Conservation (phyloP, 2,329 filamentous ascomycete genomes). For the Trichoderma sp. region DNA sequence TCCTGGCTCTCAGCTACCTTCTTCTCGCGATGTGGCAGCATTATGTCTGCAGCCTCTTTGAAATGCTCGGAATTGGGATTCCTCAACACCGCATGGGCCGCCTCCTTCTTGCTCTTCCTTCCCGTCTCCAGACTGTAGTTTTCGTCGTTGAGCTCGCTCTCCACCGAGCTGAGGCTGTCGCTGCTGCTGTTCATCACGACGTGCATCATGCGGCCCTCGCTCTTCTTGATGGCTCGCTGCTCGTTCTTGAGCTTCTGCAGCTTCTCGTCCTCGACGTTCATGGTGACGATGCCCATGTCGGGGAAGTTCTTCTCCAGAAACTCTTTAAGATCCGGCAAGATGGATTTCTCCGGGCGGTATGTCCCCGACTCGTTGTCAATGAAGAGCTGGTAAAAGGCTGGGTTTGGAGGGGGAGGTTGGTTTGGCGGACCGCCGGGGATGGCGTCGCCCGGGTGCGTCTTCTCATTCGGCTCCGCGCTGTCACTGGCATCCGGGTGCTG, state of each 20-base stretch:
- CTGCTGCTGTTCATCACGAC: slow-evolving; percentile 61
- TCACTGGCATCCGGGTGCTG: slow-evolving; percentile 49
- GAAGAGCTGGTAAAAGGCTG: slow-evolving; percentile 74
- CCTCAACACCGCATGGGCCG: slow-evolving; percentile 53
- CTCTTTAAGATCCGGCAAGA: slow-evolving; percentile 68
- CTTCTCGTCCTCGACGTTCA: slow-evolving; percentile 77
- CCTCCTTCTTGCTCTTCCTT: slow-evolving; percentile 55
- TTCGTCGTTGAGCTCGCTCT: slow-evolving; percentile 53
- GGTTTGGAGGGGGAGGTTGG: slow-evolving; percentile 47
- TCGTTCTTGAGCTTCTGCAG: slow-evolving; percentile 74
- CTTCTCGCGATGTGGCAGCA: slow-evolving; percentile 32
- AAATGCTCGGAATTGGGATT: slow-evolving; percentile 45
- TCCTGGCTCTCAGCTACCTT: slow-evolving; percentile 16
- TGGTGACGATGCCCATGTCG: slow-evolving; percentile 70
- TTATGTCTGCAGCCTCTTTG: slow-evolving; percentile 40
- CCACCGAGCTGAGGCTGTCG: slow-evolving; percentile 54
- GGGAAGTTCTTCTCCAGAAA: slow-evolving; percentile 76
- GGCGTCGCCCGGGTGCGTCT: slow-evolving; percentile 55
- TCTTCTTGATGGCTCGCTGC: slow-evolving; percentile 74
- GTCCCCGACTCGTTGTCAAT: slow-evolving; percentile 97
- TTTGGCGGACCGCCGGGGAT: slow-evolving; percentile 50
- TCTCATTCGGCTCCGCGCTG: slow-evolving; percentile 46
- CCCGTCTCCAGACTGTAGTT: slow-evolving; percentile 44
- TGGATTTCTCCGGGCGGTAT: slow-evolving; percentile 79
- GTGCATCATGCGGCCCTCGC: slow-evolving; percentile 52